Conservation (phyloP, 345 rosid genomes). For the Kandelia obovata region DNA sequence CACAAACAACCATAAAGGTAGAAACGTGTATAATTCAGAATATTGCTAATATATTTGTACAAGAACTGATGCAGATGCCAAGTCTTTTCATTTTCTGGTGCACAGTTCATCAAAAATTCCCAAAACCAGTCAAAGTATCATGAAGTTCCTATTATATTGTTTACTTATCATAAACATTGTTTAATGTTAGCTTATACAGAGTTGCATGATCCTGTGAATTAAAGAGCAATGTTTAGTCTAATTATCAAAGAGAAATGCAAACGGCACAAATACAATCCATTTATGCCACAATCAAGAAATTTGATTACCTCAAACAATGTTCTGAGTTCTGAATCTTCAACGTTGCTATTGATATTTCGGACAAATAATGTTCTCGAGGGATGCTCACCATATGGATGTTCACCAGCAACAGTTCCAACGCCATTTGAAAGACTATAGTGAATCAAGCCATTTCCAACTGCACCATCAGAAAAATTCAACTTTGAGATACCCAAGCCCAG, state of each 20-base stretch:
- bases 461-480: slow-evolving; percentile 43
- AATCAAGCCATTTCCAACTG: slow-evolving; percentile 39
- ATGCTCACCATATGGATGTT: slow-evolving; percentile 78
- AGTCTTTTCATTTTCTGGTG: too few relatives aligned
- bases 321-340: slow-evolving; percentile 60
- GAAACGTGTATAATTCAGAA: too few relatives aligned
- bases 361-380: slow-evolving; percentile 81
- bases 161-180: neutral
- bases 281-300: neutral
- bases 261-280: neutral
- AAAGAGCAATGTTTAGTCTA: too few relatives aligned
- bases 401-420: slow-evolving; percentile 62
- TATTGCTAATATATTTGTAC: too few relatives aligned
- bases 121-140: neutral
- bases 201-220: too few relatives aligned
- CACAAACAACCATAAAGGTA: too few relatives aligned
- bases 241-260: neutral
- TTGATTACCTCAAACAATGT: slow-evolving; percentile 58
- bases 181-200: too few relatives aligned
- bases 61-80: too few relatives aligned
- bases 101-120: too few relatives aligned
- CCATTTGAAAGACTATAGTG: slow-evolving; percentile 50
- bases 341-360: slow-evolving; percentile 68
- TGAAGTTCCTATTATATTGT: neutral
- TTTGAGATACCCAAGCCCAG: slow-evolving; percentile 42